Conservation (phyloP, 2,329 filamentous ascomycete genomes). For the Penicillium sp. region DNA sequence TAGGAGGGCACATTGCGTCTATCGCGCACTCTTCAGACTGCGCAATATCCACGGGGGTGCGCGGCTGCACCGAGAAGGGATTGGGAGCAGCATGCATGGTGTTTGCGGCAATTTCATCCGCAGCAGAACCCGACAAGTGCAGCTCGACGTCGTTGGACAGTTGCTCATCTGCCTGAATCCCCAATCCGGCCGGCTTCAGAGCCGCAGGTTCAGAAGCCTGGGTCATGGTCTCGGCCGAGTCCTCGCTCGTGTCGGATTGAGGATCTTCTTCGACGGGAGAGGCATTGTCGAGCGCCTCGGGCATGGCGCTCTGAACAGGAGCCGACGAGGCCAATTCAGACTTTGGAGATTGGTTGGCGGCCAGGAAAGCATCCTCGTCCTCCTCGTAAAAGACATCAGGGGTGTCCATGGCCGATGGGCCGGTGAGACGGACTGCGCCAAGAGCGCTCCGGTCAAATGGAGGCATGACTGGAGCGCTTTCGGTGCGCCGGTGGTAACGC, state of each 20-base stretch:
- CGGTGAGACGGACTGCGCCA: constrained; percentile 33
- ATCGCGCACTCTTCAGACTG: constrained; percentile 27
- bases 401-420: constrained; percentile 35
- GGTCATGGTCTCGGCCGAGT: constrained; percentile 25
- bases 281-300: not conserved
- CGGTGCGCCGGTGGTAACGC: constrained; percentile 45
- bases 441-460: constrained; percentile 42
- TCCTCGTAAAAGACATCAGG: constrained; percentile 47
- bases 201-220: constrained; percentile 10
- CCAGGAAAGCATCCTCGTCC: constrained; percentile 46
- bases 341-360: constrained; percentile 31
- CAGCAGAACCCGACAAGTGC: not conserved
- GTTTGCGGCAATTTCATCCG: constrained; percentile 5
- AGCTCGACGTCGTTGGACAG: constrained; percentile 1
- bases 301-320: constrained; percentile 5
- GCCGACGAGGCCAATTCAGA: constrained; percentile 7
- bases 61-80: constrained; percentile 18
- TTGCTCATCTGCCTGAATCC: constrained; percentile 22
- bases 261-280: constrained; percentile 14
- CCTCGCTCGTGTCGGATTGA: constrained; percentile 11
- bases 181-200: constrained; percentile 19
- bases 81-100: constrained; percentile 17
- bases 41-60: constrained; percentile 25
- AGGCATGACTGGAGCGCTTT: constrained; percentile 46
- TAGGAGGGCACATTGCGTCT: constrained; percentile 21